phyloP scores from a whole-genome alignment of 371 early-diverging fungal genomes.

The Mucor mucedo region DNA sequence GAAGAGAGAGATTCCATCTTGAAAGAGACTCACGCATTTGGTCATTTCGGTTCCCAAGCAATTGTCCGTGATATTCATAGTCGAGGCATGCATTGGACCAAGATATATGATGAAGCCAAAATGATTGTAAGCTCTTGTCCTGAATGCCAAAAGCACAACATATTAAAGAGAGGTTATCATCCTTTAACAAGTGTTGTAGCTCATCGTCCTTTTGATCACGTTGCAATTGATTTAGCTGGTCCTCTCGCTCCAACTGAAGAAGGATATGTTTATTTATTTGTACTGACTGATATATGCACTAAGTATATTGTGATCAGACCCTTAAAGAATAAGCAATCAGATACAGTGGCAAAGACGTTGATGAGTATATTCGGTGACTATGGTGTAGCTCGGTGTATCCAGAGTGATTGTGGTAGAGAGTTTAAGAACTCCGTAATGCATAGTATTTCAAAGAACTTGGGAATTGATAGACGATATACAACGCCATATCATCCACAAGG shows the following conservation, averaged over 20 bases:
- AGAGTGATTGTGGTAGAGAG: slow-evolving; percentile 39
- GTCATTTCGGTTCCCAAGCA: slow-evolving; percentile 20
- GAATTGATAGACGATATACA: slow-evolving; percentile 25
- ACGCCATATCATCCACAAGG: slow-evolving; percentile 29
- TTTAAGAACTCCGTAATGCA: slow-evolving; percentile 20
- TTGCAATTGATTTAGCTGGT: slow-evolving; percentile 9
- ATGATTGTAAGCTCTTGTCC: neutral
- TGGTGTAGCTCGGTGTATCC: neutral
- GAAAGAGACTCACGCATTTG: slow-evolving; percentile 11
- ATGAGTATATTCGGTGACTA: neutral
- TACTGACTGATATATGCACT: slow-evolving; percentile 31
- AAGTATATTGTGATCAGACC: slow-evolving; percentile 29
- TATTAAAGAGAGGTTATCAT: slow-evolving; percentile 6
- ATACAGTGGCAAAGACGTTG: slow-evolving; percentile 6
- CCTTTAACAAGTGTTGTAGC: neutral
- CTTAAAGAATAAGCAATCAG: slow-evolving; percentile 24
- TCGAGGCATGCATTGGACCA: slow-evolving; percentile 18
- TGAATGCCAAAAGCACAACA: slow-evolving; percentile 1
- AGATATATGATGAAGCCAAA: slow-evolving; percentile 1
- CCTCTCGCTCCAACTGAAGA: neutral
- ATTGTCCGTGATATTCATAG: slow-evolving; percentile 10
- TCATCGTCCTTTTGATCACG: neutral
- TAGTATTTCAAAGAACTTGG: neutral
- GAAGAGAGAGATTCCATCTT: slow-evolving; percentile 10
- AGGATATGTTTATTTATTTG: slow-evolving; percentile 24